These are phyloP conservation scores for Diplodia corticola DNA, from an alignment of 2,329 filamentous ascomycete genomes.

Conservation along the genomic window DNA sequence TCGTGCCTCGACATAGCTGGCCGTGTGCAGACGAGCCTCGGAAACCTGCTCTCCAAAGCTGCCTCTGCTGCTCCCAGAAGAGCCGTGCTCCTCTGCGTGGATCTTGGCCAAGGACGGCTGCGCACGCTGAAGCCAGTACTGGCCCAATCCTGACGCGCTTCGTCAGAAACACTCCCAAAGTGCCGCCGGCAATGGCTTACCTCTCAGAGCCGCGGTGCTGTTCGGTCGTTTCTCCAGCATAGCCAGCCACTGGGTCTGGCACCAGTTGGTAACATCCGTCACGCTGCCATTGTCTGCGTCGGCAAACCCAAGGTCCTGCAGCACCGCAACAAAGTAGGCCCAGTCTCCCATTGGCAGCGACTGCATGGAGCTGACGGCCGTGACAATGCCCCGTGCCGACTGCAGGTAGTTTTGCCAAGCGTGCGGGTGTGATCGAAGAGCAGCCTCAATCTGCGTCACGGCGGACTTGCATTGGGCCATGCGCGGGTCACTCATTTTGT, in stretches of 20 bases:
- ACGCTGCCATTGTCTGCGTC: slow-evolving; percentile 50
- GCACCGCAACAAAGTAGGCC: slow-evolving; percentile 43
- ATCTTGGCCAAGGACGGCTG: slow-evolving; percentile 53
- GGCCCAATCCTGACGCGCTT: slow-evolving; percentile 50
- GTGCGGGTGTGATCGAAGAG: slow-evolving; percentile 35
- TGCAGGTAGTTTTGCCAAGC: slow-evolving; percentile 30
- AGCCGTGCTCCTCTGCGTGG: slow-evolving; percentile 46
- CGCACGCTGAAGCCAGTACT: slow-evolving; percentile 54
- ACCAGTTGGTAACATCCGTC: slow-evolving; percentile 52
- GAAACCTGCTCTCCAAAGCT: slow-evolving; percentile 28
- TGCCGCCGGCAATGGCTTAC: slow-evolving; percentile 30
- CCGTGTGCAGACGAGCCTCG: slow-evolving; percentile 37
- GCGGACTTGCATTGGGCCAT: slow-evolving; percentile 26
- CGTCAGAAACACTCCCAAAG: slow-evolving; percentile 38
- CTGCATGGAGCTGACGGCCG: slow-evolving; percentile 41
- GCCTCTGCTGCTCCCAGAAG: slow-evolving; percentile 36
- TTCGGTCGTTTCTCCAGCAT: slow-evolving; percentile 48
- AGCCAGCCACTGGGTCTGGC: slow-evolving; percentile 49
- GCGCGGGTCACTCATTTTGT: slow-evolving; percentile 18
- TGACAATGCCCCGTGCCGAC: slow-evolving; percentile 42
- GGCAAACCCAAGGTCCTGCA: slow-evolving; percentile 53
- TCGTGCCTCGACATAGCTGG: slow-evolving; percentile 55
- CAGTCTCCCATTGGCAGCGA: slow-evolving; percentile 40
- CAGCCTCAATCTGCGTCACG: slow-evolving; percentile 35
- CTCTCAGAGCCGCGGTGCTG: slow-evolving; percentile 45